Percentiles rank a stretch among this genome's conserved stretches.
Evolutionary conservation across 495 filamentous ascomycete genomes (phyloP).

Genomic region (Aspergillus homomorphus): DNA sequence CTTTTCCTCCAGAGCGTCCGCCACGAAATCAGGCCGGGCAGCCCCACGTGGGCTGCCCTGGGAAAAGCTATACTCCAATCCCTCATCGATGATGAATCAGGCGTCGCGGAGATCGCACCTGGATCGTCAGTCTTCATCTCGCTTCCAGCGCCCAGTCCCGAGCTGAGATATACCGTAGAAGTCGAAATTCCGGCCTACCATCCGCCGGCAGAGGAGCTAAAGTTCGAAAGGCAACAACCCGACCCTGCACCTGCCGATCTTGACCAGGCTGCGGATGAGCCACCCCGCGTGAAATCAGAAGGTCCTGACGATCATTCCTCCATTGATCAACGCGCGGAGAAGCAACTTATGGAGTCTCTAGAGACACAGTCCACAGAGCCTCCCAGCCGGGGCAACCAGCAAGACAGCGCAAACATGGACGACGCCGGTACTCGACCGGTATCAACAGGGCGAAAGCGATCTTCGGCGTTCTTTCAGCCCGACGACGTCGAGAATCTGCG

Average conservation of each 20-base stretch:
- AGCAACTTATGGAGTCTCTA: slow-evolving; percentile 41
- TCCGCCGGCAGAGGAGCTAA: slow-evolving; percentile 13
- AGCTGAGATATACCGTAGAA: slow-evolving; percentile 18
- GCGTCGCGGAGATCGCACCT: slow-evolving; percentile 30
- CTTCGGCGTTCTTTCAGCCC: slow-evolving; percentile 47
- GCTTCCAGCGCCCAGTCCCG: slow-evolving; percentile 30
- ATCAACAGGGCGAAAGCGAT: slow-evolving; percentile 43
- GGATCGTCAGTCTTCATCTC: slow-evolving; percentile 37
- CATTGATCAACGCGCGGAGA: slow-evolving; percentile 41
- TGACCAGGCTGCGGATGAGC: slow-evolving; percentile 10
- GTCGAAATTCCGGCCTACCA: slow-evolving; percentile 11
- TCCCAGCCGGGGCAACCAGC: slow-evolving; percentile 19
- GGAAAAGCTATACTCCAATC: slow-evolving; percentile 57
- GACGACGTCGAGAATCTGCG: slow-evolving; percentile 58
- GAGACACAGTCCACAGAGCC: slow-evolving; percentile 33
- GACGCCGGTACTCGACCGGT: slow-evolving; percentile 33
- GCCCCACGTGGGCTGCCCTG: slow-evolving; percentile 51
- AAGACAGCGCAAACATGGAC: slow-evolving; percentile 25
- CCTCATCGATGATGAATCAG: slow-evolving; percentile 43
- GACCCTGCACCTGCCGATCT: slow-evolving; percentile 13
- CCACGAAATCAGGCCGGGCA: slow-evolving; percentile 31
- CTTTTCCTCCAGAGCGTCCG: slow-evolving; percentile 30
- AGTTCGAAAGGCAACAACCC: slow-evolving; percentile 15
- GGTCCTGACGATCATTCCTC: slow-evolving; percentile 34
- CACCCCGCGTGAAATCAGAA: slow-evolving; percentile 16